Base-by-base conservation (phyloP, 306 rosid genomes). In the Corylus americana region DNA sequence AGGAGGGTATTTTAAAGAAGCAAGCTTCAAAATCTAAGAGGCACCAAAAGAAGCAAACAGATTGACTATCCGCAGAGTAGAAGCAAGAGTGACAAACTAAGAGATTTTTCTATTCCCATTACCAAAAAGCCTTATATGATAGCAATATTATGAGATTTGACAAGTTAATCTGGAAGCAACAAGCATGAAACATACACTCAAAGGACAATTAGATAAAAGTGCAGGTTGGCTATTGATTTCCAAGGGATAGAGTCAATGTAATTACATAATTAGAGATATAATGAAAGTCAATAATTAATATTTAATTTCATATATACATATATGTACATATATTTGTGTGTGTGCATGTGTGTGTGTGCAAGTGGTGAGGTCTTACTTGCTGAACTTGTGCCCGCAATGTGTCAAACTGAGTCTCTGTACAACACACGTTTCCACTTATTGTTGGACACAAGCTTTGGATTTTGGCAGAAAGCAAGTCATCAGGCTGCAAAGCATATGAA, bases 381-480 rank as follows among this genome's bases (percentile, higher is more conserved):
- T 94, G 98, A 86, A 89, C 97, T 82, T 94, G 97, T 27, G 71
- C 87, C 58, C 98, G 86, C 80, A 92, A 77, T 54, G 97, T 94
- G 51, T 90, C 93, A 79, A 92, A 94, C 76, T 92, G 98, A 55
- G 74, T 18, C 92, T 87, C 97, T 0, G 97, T 86, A 83, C 98
- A 94, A 67, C 98, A 94, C 74, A 94, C 97, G 76, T 92, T 92
- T 55, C 94, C 97, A 49, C 83, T 89, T 76, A 91, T 79, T 68
- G 93, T 47, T 42, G 98, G 98, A 85, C 98, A 94, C 78, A 94
- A 51, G 79, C 97, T 94, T 90, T 94, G 98, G 63, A 94, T 87
- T 90, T 94, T 94, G 59, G 90, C 90, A 61, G 98, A 94, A n/a
- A 92, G 80, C 8, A 91, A 87, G 57, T 92, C 94, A 35, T 89